phyloP scores from a whole-genome alignment of 164 flowering plant species.

The Liriodendron chinense region DNA sequence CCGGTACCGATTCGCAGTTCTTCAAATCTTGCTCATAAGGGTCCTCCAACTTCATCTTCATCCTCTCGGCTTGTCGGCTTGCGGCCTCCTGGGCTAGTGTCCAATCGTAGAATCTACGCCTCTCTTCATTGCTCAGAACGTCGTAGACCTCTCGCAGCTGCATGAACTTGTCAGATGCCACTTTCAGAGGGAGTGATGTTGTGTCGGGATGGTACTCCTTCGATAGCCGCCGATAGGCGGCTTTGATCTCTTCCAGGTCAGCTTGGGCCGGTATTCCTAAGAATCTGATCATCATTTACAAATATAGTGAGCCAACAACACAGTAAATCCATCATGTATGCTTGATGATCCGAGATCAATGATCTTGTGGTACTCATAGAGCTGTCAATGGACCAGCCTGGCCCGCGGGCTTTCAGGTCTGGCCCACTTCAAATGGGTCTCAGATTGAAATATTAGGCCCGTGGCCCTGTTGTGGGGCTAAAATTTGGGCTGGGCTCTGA shows the following conservation, averaged over 20 bases:
- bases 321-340: too few species aligned
- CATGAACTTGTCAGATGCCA: conserved; percentile 84
- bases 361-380: too few species aligned
- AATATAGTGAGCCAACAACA: neutral
- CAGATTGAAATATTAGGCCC: too few species aligned
- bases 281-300: conserved; percentile 42
- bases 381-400: too few species aligned
- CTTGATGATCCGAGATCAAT: too few species aligned
- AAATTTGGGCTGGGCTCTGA: too few species aligned
- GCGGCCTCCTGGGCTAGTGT: conserved; percentile 83
- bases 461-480: too few species aligned
- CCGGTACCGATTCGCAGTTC: conserved; percentile 53
- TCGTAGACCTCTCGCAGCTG: conserved; percentile 65
- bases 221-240: conserved; percentile 73
- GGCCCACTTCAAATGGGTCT: too few species aligned
- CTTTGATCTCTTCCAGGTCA: conserved; percentile 81
- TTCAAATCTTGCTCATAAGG: conserved; percentile 57
- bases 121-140: conserved; percentile 65
- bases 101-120: conserved; percentile 77
- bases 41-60: conserved; percentile 72
- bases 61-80: conserved; percentile 62
- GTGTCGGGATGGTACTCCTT: conserved; percentile 96
- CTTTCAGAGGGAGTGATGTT: conserved; percentile 68
- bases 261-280: conserved; percentile 68
- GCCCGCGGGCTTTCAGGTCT: too few species aligned